Evolutionary conservation across 371 early-diverging fungal genomes (phyloP), one percentile per base, ranked within the genome.

Genomic region (Mortierella sp.): DNA sequence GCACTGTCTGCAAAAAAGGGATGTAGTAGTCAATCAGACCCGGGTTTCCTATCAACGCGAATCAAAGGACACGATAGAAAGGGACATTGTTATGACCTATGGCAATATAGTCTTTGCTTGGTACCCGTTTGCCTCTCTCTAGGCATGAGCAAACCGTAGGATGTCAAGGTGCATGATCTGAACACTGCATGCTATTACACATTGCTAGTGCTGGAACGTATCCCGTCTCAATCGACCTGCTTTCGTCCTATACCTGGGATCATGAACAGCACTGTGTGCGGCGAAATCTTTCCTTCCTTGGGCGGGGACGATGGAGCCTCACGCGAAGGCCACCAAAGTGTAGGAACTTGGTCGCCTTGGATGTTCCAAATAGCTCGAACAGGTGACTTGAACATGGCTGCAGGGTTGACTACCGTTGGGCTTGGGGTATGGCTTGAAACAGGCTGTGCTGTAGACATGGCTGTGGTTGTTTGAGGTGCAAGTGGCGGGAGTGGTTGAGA

Each of bases 1-100:
- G 76, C 59, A 90, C 81, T 9, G 72, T 75, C 59, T 86, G 80
- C 53, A 90, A 84, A 67, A 92, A 94, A 2, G 81, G 77, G 6
- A 80, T 86, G 64, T 94, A 94, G 75, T 91, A 94, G 50, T 91
- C 88, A 44, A 90, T 84, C 43, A 93, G 60, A 14, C 94, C 94
- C 5, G 92, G 93, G 81, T 92, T 92, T 5, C 92, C 93, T 65
- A 62, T 16, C 15, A 53, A 14, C 44, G 45, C 45, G 43, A 44
- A 37, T 55, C 2, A 14, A 50, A 50, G 21, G 21, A 14, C 14
- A 4, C 16, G 50, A 25, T 26, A 60, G n/a, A 60, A 48, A 57
- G 57, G 30, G 57, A 26, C 23, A 26, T 5, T 37, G 37, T 37
- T 37, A 37, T 3, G 37, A 37, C 5, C 9, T 37, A 37, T 9